Conservation (phyloP, 352 stramenopile species). For the Pythium vanterpoolii region DNA sequence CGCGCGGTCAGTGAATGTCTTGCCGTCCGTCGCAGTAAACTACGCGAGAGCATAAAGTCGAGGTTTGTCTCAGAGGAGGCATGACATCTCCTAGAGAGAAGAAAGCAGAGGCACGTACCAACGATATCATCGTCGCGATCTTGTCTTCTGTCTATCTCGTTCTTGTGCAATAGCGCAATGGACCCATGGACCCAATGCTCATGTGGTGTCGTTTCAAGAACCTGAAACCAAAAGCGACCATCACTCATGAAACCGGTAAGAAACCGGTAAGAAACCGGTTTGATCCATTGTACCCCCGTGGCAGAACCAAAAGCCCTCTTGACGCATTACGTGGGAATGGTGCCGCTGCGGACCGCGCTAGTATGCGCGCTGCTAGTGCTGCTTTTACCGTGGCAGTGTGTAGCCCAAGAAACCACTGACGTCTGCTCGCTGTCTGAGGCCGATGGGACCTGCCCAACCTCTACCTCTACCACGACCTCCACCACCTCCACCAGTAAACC, state of each 20-base stretch:
- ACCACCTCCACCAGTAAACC: background rate
- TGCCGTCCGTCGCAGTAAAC: slow-evolving; percentile 88
- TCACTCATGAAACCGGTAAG: background rate
- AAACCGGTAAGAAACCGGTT: background rate
- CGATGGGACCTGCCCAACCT: background rate
- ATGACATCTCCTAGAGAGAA: background rate
- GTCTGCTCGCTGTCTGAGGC: background rate
- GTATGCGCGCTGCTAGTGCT: slow-evolving; percentile 10
- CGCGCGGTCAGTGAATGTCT: slow-evolving; percentile 76
- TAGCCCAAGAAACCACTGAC: background rate
- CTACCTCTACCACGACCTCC: background rate
- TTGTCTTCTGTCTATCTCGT: background rate
- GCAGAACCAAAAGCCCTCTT: background rate
- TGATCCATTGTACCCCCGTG: background rate
- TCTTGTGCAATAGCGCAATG: background rate
- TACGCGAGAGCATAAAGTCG: slow-evolving; percentile 1
- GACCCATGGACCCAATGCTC: background rate
- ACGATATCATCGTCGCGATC: slow-evolving; percentile 4
- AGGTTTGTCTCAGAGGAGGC: background rate
- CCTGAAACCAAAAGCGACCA: background rate
- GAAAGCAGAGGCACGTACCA: slow-evolving; percentile 15
- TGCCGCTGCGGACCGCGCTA: background rate
- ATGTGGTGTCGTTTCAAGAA: slow-evolving; percentile 17
- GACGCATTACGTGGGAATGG: background rate
- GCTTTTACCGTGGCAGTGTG: background rate